phyloP scores from a whole-genome alignment of 2,329 filamentous ascomycete species.

The Xylariaceae sp. region DNA sequence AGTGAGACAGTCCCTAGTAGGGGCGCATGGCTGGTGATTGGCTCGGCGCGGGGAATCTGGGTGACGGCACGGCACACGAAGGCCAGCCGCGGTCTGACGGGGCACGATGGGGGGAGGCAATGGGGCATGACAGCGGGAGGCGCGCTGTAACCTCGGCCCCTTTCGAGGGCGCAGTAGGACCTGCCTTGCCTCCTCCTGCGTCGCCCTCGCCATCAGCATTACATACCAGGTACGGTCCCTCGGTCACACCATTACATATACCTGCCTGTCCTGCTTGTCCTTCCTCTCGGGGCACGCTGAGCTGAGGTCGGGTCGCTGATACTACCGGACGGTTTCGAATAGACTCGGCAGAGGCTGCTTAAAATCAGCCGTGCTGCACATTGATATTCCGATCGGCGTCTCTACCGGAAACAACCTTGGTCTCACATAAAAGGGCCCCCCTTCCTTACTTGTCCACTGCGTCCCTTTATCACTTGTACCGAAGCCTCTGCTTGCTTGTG shows the following conservation, averaged over 20 bases:
- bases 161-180: constrained; percentile 4
- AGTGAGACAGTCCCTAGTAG: constrained; percentile 16
- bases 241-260: constrained; percentile 1
- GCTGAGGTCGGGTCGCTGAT: too few relatives aligned
- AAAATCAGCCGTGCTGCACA: constrained; percentile 1
- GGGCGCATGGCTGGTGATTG: too few relatives aligned
- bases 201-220: constrained; percentile 8
- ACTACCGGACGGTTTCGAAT: too few relatives aligned
- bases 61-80: constrained; percentile 21
- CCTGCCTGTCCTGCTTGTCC: too few relatives aligned
- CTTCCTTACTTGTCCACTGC: background rate
- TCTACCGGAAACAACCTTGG: too few relatives aligned
- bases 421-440: background rate
- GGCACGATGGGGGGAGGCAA: too few relatives aligned
- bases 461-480: too few relatives aligned
- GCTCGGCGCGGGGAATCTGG: background rate
- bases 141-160: constrained; percentile 28
- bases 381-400: constrained; percentile 14
- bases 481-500: too few relatives aligned
- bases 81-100: too few relatives aligned
- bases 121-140: constrained; percentile 1
- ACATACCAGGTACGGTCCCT: constrained; percentile 7
- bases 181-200: too few relatives aligned
- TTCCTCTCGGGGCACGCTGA: too few relatives aligned
- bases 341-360: background rate